Evolutionary conservation across 306 rosid species (phyloP), one percentile per base, ranked within the genome.

Genomic region (Vigna trinervia): DNA sequence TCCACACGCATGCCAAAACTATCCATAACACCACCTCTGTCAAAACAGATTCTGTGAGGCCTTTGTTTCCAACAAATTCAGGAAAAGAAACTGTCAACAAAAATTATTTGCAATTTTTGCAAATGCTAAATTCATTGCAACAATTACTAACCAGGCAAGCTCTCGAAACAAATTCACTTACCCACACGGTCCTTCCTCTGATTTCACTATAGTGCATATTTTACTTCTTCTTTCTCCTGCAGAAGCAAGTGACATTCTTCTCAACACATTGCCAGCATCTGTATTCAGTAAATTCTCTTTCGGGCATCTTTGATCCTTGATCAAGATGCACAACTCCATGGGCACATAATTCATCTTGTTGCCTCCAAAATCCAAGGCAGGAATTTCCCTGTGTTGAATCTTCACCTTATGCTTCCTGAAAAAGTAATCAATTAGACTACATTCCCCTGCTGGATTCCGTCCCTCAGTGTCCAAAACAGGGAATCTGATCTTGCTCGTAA

Each of bases 171-270:
- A 19, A 58, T 81, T 57, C 36, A 22, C 87, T 57, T 87, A 91
- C 97, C 94, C 89, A 28, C 87, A 78, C 9, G 97, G 97, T 80
- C 97, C 97, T 73, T 70, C 78, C 0, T 6, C 3, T 0, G 94
- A 84, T 17, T 2, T 17, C 34, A 84, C 73, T 90, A 89, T 84
- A 6, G 1, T 12, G 57, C 50, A 67, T 59, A 91, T 91, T 30
- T 28, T 9, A 3, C 1, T 12, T 80, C 57, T 22, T 81, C 96
- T 83, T 0, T 1, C 60, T 9, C 15, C 0, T 1, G 94, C 86
- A 19, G 0, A 1, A 47, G 68, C 66, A 71, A 87, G 14, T 8
- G 90, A 87, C 79, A 78, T 75, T 0, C 11, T 3, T 64, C 78
- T 91, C 85, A 91, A 65, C 28, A 13, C 34, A 4, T 23, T 15